Percentiles rank a stretch among this genome's conserved stretches.
These are phyloP conservation scores for Centella asiatica DNA, from an alignment of 129 eudicot species.

Conservation along the genomic window DNA sequence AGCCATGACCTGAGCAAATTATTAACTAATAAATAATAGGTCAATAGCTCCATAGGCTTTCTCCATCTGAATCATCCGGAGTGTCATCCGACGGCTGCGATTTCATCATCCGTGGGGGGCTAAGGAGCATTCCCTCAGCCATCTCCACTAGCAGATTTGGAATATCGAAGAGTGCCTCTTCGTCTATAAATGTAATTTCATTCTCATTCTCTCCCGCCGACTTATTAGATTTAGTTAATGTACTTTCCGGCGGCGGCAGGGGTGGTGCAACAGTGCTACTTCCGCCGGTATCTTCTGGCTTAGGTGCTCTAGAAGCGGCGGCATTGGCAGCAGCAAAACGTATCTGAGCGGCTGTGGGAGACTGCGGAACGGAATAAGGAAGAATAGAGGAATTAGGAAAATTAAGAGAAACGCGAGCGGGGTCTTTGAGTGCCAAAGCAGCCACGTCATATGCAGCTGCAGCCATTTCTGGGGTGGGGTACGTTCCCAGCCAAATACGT, in stretches of 20 bases:
- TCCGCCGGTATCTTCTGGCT: background rate
- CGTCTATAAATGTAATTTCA: slow-evolving; percentile 40
- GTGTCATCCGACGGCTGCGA: slow-evolving; percentile 12
- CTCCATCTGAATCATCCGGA: slow-evolving; percentile 31
- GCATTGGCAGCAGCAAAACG: slow-evolving; percentile 33
- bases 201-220: slow-evolving; percentile 12
- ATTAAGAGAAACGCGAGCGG: slow-evolving; percentile 27
- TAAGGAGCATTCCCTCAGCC: slow-evolving; percentile 57
- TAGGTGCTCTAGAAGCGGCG: slow-evolving; percentile 21
- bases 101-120: slow-evolving; percentile 29
- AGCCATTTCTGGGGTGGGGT: slow-evolving; percentile 47
- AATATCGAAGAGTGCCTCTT: slow-evolving; percentile 33
- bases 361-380: slow-evolving; percentile 12
- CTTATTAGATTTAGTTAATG: too few species aligned
- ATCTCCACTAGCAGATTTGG: slow-evolving; percentile 43
- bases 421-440: slow-evolving; percentile 32
- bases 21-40: too few species aligned
- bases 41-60: slow-evolving; percentile 36
- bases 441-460: slow-evolving; percentile 49
- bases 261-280: background rate
- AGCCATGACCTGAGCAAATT: too few species aligned
- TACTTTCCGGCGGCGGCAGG: too few species aligned
- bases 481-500: slow-evolving; percentile 47
- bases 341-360: slow-evolving; percentile 24
- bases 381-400: slow-evolving; percentile 21